Base-by-base conservation (phyloP, 345 rosid species). In the Citropsis articulata region DNA sequence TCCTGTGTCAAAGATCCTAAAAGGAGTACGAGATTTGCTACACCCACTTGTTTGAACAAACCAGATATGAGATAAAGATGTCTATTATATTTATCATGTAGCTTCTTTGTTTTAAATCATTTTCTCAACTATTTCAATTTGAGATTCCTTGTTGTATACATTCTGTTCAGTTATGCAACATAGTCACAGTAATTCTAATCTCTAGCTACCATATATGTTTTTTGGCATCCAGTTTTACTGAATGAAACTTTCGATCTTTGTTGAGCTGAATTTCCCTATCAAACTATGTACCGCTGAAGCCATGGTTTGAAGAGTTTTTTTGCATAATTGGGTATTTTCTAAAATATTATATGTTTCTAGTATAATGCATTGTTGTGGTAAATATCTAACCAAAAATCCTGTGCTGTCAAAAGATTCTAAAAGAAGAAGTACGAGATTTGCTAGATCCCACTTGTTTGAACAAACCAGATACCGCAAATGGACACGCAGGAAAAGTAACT, bases 371-470 rank as follows among this genome's bases (percentile, higher is more conserved):
- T 69, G 31, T 19, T 70, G 53, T 14, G 80, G 33, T 27, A 30
- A 36, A 53, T 71, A 67, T 80, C 83, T 85, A 75, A 87, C 28
- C 38, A 65, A 74, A 71, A 56, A 38, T 53, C 42, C 78, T 61
- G 77, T 84, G 2, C 64, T 83, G 69, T 82, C 48, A 65, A 83
- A 96, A 96, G 99, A 96, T 96, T 87, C 90, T 91, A 81, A 96
- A 94, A 89, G 99, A 96, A 90, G 99, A 96, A 90, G 98, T 96
- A 18, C 90, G 72, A 75, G 99, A 96, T 87, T 91, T 96, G 90
- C 86, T 96, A 85, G 98, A 96, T 84, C 88, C 94, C 9, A 16
- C 83, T 68, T 79, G 81, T 63, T 64, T 83, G 80, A 87, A 80
- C 86, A 96, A 90, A 84, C 56, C 93, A 70, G 99, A 92, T 66